phyloP scores from a whole-genome alignment of 345 rosid genomes.

The Ceriops tagal region DNA sequence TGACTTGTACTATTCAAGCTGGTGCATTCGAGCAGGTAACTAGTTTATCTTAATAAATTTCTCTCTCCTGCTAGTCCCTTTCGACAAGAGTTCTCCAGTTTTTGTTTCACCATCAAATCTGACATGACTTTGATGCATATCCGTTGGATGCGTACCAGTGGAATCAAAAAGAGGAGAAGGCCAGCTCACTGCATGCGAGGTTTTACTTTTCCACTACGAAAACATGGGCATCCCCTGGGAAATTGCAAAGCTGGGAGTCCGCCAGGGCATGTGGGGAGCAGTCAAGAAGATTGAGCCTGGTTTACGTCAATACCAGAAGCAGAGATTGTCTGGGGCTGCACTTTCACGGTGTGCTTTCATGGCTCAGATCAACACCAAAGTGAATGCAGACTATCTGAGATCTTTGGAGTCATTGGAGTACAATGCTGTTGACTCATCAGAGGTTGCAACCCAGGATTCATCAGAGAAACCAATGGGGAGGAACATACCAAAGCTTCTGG shows the following conservation, averaged over 20 bases:
- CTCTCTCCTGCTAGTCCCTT: background rate
- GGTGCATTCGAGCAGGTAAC: slow-evolving; percentile 92
- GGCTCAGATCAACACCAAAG: slow-evolving; percentile 91
- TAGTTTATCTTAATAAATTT: slow-evolving; percentile 6
- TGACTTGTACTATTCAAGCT: slow-evolving; percentile 89
- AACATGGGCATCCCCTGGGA: slow-evolving; percentile 99
- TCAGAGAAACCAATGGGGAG: slow-evolving; percentile 42
- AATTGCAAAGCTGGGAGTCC: slow-evolving; percentile 87
- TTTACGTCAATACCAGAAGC: slow-evolving; percentile 63
- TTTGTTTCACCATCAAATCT: background rate
- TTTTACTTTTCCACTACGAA: slow-evolving; percentile 88
- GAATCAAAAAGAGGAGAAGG: slow-evolving; percentile 88
- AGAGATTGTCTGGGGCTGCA: slow-evolving; percentile 50
- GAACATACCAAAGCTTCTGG: slow-evolving; percentile 60
- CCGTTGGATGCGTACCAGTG: slow-evolving; percentile 47
- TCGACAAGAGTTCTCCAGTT: background rate
- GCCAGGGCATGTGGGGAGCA: slow-evolving; percentile 99
- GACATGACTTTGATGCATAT: slow-evolving; percentile 6
- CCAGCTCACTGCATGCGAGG: slow-evolving; percentile 79
- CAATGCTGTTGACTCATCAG: slow-evolving; percentile 24
- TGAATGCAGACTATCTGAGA: slow-evolving; percentile 53
- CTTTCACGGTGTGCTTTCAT: slow-evolving; percentile 60
- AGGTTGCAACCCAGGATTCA: slow-evolving; percentile 24
- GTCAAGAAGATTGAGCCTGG: slow-evolving; percentile 95
- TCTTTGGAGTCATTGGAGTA: slow-evolving; percentile 62